phyloP scores from a whole-genome alignment of 2,329 filamentous ascomycete genomes.

The Fusarium decemcellulare region DNA sequence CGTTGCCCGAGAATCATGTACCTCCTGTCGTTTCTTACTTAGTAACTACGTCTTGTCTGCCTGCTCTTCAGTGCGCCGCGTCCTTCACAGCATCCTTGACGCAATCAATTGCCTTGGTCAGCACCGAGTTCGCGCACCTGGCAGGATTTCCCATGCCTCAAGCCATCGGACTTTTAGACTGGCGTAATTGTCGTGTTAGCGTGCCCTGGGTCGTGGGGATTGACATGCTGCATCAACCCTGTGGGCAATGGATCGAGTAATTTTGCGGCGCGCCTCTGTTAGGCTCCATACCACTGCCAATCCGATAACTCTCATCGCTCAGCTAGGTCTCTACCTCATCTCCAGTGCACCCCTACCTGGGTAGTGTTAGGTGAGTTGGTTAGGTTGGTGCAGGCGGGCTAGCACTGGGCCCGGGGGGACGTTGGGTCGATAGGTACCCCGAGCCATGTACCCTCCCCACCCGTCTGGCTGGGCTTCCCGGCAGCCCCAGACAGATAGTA shows the following conservation, averaged over 20 bases:
- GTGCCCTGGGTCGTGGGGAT: slow-evolving; percentile 42
- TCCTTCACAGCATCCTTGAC: not conserved
- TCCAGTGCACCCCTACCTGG: too few relatives aligned
- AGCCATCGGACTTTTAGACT: slow-evolving; percentile 30
- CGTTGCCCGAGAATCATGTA: too few relatives aligned
- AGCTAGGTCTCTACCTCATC: too few relatives aligned
- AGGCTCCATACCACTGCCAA: too few relatives aligned
- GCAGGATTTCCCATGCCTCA: slow-evolving; percentile 17
- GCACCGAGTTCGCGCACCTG: not conserved
- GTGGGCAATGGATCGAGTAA: slow-evolving; percentile 32
- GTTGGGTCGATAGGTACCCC: slow-evolving; percentile 5
- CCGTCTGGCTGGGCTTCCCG: slow-evolving; percentile 10
- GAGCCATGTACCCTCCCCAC: not conserved
- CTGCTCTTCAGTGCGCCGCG: not conserved
- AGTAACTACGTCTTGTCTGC: not conserved
- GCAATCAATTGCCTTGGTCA: too few relatives aligned
- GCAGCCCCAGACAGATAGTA: slow-evolving; percentile 6
- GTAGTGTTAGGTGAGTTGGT: not conserved
- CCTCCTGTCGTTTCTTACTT: too few relatives aligned
- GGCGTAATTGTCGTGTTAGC: slow-evolving; percentile 31
- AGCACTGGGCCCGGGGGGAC: not conserved
- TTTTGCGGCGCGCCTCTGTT: slow-evolving; percentile 20
- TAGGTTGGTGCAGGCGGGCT: slow-evolving; percentile 9
- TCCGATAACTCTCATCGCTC: too few relatives aligned
- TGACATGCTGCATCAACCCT: slow-evolving; percentile 23